Base-by-base conservation (phyloP, 2,329 filamentous ascomycete genomes). In the Botrytis byssoidea region DNA sequence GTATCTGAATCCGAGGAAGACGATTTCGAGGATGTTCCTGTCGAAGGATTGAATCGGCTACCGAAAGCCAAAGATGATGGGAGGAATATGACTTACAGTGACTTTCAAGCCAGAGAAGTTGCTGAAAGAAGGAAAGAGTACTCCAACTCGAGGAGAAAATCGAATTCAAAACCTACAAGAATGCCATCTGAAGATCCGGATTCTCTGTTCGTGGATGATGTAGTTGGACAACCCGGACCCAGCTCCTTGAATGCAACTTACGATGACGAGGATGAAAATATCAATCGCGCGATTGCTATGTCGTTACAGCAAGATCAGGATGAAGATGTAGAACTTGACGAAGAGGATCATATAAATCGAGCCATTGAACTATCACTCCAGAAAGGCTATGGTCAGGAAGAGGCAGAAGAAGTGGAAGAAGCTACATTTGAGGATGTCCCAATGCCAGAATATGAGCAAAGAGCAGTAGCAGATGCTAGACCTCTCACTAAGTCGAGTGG, bases 321-420 rank as follows among this genome's bases (percentile, higher is more conserved):
- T n/a, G 42, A 40, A 7, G 72, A 73, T 59, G 75, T 71, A 25
- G 83, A 85, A 57, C 82, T 85, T 12, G 85, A 87, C 25, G 90
- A 93, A 57, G 92, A 95, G 29, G 90, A 93, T 75, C 93, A 97
- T 70, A 85, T 98, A 9, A 90, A 90, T 74, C 88, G 87, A 75
- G 95, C 95, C 20, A 97, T 98, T 79, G 92, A 92, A 2, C 86
- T 98, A 82, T 98, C 95, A 8, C 83, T 98, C 55, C 88, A 91
- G 77, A 91, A 85, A n/a, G 87, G 91, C 66, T 85, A 90, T 74
- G 83, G 82, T 0, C 75, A 82, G 16, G 75, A 81, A 60, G 71
- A 75, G 46, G 81, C 79, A 48, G 78, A 80, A 14, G 81, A 83
- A 14, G 80, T 81, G 9, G 79, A 82, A 0, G 80, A 81, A 10